A percentile compares a stretch with the other conserved stretches of the same genome.
Conservation (phyloP, 1,139 yeast species). For the Saccharomyces pastorianus region DNA sequence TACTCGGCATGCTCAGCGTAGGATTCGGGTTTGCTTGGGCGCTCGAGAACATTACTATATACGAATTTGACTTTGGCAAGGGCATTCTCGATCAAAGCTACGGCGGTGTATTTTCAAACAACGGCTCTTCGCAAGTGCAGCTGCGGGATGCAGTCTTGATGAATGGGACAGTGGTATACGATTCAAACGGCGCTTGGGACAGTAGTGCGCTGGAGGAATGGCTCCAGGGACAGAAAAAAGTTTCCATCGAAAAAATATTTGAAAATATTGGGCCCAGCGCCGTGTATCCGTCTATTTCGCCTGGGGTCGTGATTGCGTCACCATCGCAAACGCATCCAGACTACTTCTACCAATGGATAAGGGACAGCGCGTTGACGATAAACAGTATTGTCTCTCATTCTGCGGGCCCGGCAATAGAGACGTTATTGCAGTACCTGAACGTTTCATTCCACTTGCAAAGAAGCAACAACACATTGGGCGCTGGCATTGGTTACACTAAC, state of each 20-base stretch:
- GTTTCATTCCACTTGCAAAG: slow-evolving; percentile 57
- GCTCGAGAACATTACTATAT: not conserved
- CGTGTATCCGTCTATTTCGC: slow-evolving; percentile 8
- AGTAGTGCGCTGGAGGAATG: slow-evolving; percentile 40
- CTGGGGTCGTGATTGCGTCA: slow-evolving; percentile 78
- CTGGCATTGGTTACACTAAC: slow-evolving; percentile 34
- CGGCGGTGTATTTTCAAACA: not conserved
- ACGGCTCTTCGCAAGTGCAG: not conserved
- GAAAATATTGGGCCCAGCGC: slow-evolving; percentile 36
- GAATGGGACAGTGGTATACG: not conserved
- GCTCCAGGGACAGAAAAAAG: slow-evolving; percentile 35
- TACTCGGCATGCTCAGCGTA: not conserved
- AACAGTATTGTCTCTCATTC: slow-evolving; percentile 43
- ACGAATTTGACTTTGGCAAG: not conserved
- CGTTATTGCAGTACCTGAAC: slow-evolving; percentile 44
- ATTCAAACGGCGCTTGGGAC: not conserved
- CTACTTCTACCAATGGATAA: slow-evolving; percentile 82
- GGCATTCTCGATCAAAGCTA: not conserved
- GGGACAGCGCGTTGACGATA: slow-evolving; percentile 83
- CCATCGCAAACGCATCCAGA: slow-evolving; percentile 65
- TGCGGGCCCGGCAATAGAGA: slow-evolving; percentile 2
- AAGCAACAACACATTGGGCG: slow-evolving; percentile 60
- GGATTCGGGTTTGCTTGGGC: not conserved
- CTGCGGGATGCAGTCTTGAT: not conserved
- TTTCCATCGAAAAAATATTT: slow-evolving; percentile 48